Conservation (phyloP, 257 asterid species). For the Fraxinus pennsylvanica region DNA sequence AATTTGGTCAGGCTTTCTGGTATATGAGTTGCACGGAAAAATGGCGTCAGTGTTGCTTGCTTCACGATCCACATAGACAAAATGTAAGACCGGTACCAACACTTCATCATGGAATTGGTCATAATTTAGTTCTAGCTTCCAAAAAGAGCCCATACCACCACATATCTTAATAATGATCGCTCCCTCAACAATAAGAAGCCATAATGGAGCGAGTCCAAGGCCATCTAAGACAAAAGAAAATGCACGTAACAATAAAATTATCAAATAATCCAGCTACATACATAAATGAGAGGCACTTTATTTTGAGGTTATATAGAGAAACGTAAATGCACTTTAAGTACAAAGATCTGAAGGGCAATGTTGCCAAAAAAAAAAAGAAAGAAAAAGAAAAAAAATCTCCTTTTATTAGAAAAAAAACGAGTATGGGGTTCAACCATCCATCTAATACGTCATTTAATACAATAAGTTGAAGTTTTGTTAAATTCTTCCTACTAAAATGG, state of each 20-base stretch:
- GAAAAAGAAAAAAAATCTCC: background rate
- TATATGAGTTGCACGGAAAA: background rate
- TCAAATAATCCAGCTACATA: background rate
- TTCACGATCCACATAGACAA: background rate
- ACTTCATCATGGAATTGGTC: background rate
- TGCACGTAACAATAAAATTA: background rate
- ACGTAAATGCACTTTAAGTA: background rate
- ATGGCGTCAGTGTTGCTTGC: background rate
- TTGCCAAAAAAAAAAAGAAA: background rate
- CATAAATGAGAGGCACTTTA: background rate
- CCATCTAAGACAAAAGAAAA: background rate
- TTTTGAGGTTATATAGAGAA: background rate
- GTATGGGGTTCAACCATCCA: background rate
- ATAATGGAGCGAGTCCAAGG: background rate
- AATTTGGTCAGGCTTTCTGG: background rate
- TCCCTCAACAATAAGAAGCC: background rate
- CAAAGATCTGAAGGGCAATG: background rate
- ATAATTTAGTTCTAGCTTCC: background rate
- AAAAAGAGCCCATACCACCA: background rate
- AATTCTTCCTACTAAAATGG: background rate
- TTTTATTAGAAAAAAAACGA: background rate
- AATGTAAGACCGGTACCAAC: background rate
- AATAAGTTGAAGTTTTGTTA: background rate
- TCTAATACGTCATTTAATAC: background rate
- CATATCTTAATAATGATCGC: background rate